Base-by-base conservation (phyloP, 2,329 filamentous ascomycete genomes). In the Whalleya microplaca region DNA sequence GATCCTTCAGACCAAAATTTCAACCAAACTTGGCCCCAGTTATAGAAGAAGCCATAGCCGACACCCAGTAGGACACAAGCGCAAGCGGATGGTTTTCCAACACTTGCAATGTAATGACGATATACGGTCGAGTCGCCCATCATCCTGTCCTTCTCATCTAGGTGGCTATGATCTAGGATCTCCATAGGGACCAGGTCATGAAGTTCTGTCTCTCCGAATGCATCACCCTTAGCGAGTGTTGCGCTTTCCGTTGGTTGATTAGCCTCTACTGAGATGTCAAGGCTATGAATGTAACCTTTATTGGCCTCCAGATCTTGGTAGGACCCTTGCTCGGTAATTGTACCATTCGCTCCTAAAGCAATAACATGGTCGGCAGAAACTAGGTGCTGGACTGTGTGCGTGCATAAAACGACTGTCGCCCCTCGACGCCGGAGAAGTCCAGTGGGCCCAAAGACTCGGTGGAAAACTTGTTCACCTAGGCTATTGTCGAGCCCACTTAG, bases 341-440 rank as follows among this genome's bases (percentile, higher is more conserved):
- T 70, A 0, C 78, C 77, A 2, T 74, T 67, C 0, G 62, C 37
- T 0, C 73, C 73, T 0, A 84, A 72, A 0, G 75, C 78, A 41
- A 84, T 75, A 7, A 84, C 76, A 32, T 80, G 75, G 44, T 81
- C 74, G 1, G 78, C 76, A 0, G 69, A 66, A 0, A 76, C 74
- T 0, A 81, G 62, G 53, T 74, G 72, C 2, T 69, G 64, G 19
- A 77, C 65, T 2, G 71, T 73, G 56, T 78, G 74, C 0, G 75
- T 78, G 59, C 73, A 77, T 16, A 78, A 62, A 0, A 77, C 46
- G 16, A 69, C 65, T 0, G 69, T 72, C 4, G 64, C 53, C 5
- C 63, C 49, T 16, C 63, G 54, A 20, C 59, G 58, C 14, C 59
- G 45, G 3, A 72, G 51, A 7, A 72, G 45, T 14, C 72, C 72